These are phyloP conservation scores for Pelargonium australe DNA, from an alignment of 441 rosid species.

Conservation along the genomic window DNA sequence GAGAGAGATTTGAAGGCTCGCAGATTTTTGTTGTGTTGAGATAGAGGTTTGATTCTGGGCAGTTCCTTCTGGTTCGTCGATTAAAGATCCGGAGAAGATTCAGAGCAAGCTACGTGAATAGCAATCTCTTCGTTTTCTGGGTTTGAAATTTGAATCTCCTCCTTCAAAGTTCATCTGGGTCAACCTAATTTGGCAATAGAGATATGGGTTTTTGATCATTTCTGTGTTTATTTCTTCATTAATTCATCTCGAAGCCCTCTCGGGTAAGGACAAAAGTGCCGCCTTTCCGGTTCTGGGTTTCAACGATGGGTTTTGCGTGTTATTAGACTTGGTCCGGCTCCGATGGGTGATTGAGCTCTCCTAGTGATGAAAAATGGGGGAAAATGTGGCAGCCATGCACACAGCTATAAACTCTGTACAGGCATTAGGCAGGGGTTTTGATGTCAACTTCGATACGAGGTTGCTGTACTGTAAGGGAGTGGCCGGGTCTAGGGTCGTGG, in stretches of 20 bases:
- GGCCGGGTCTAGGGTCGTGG: constrained; percentile 44
- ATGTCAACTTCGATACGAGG: constrained; percentile 66
- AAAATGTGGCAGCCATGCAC: constrained; percentile 40
- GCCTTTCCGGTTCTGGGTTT: constrained; percentile 4
- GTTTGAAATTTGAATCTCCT: neutral
- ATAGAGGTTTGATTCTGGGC: too few species aligned
- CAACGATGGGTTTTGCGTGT: constrained; percentile 15
- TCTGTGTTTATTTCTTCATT: neutral
- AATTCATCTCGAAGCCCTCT: neutral
- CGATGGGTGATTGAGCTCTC: constrained; percentile 2
- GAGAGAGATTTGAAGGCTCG: neutral
- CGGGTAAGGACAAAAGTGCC: neutral
- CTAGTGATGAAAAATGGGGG: constrained; percentile 38
- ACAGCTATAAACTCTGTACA: constrained; percentile 55
- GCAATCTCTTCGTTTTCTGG: neutral
- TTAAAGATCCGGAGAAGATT: neutral
- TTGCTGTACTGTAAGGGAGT: constrained; percentile 64
- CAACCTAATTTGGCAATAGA: too few species aligned
- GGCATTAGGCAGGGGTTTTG: constrained; percentile 70
- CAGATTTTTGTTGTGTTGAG: too few species aligned
- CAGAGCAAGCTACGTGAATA: neutral
- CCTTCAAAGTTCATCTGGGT: neutral
- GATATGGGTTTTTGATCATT: constrained; percentile 4
- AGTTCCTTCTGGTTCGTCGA: too few species aligned
- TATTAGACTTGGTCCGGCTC: neutral